Conservation (phyloP, 768 basidiomycete genomes). For the Xerocomellus amylosporus region DNA sequence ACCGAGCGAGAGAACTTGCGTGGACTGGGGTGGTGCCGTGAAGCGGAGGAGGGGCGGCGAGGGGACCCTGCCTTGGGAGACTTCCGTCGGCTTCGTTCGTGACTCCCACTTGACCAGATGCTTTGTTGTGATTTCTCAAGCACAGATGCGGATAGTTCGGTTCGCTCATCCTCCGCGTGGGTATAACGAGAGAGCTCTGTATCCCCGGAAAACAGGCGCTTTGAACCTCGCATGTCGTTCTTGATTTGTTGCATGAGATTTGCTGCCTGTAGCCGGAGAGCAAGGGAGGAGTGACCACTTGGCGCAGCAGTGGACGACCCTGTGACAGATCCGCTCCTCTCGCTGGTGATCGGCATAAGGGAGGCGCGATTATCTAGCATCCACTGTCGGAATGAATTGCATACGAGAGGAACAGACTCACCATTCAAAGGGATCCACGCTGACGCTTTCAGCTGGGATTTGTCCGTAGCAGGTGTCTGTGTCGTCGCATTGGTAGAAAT, state of each 20-base stretch:
- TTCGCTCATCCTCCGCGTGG: constrained; percentile 14
- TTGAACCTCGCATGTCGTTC: constrained; percentile 64
- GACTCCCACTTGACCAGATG: constrained; percentile 28
- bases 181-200: constrained; percentile 50
- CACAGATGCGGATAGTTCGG: constrained; percentile 12
- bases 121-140: constrained; percentile 24
- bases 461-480: constrained; percentile 24
- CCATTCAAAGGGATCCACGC: constrained; percentile 5
- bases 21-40: constrained; percentile 43
- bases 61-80: constrained; percentile 26
- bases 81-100: constrained; percentile 27
- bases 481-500: constrained; percentile 58
- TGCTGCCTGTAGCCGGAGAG: constrained; percentile 74
- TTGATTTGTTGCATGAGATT: constrained; percentile 85
- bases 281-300: constrained; percentile 55
- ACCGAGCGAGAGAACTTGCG: constrained; percentile 40
- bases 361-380: constrained; percentile 10
- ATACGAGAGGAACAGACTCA: constrained; percentile 7
- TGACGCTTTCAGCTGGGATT: constrained; percentile 5
- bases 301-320: constrained; percentile 32
- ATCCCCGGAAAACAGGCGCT: constrained; percentile 68
- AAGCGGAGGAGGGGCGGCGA: constrained; percentile 35
- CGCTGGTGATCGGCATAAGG: constrained; percentile 11
- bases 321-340: constrained; percentile 23
- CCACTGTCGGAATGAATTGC: background rate